A percentile compares a stretch with the other conserved stretches of the same genome.
Evolutionary conservation across 177 flowering plant species (phyloP).

Genomic region (Vitis hybrid): DNA sequence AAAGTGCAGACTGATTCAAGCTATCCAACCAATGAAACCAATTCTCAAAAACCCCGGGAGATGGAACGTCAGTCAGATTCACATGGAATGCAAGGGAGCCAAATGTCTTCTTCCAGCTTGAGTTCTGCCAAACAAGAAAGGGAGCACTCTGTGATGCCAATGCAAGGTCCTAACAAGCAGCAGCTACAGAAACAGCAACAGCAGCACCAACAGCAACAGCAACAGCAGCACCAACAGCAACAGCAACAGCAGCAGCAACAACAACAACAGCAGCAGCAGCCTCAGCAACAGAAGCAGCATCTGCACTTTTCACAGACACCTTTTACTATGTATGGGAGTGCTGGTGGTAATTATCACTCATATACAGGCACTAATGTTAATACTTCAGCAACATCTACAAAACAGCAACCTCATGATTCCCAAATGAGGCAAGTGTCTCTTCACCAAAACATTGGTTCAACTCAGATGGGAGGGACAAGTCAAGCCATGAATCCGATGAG

Average conservation of each 20-base stretch:
- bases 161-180: conserved; percentile 56
- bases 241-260: conserved; percentile 4
- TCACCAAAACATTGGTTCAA: conserved; percentile 42
- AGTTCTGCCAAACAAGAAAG: conserved; percentile 43
- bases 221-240: conserved; percentile 44
- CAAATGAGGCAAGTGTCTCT: conserved; percentile 56
- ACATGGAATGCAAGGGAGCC: conserved; percentile 41
- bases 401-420: conserved; percentile 56
- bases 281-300: conserved; percentile 34
- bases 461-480: conserved; percentile 43
- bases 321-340: conserved; percentile 59
- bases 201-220: too few species aligned
- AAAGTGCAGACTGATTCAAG: conserved; percentile 34
- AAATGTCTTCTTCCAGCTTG: conserved; percentile 39
- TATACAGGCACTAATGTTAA: conserved; percentile 49
- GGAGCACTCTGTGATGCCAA: conserved; percentile 38
- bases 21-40: conserved; percentile 29
- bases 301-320: conserved; percentile 58
- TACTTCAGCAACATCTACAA: conserved; percentile 46
- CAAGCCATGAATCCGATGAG: conserved; percentile 42
- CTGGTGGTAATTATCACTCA: conserved; percentile 40
- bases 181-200: conserved; percentile 42
- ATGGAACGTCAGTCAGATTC: conserved; percentile 43
- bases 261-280: too few species aligned
- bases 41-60: conserved; percentile 38